These are phyloP conservation scores for Pilatotrama ljubarskyi DNA, from an alignment of 768 basidiomycete species.

Conservation along the genomic window DNA sequence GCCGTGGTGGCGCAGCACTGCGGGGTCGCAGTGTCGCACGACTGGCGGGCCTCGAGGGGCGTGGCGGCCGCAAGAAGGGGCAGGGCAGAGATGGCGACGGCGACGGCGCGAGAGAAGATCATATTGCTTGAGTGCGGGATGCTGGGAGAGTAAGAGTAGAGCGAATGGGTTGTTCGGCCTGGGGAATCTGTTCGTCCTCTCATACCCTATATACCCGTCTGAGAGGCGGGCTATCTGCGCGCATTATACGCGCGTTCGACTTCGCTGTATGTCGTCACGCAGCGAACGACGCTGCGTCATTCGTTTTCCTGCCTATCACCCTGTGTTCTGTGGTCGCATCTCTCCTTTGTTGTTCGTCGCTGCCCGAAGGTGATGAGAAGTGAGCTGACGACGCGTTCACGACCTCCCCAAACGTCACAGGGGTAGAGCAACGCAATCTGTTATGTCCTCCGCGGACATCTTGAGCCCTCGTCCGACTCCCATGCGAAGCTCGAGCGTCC, in stretches of 20 bases:
- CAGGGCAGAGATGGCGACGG: neutral
- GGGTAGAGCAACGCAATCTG: neutral
- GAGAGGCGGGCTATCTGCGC: no score
- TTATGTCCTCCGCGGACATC: no score
- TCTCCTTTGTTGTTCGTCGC: neutral
- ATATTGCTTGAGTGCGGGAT: neutral
- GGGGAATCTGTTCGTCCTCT: neutral
- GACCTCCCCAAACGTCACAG: constrained; percentile 12
- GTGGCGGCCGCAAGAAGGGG: constrained; percentile 14
- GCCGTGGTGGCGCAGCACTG: neutral
- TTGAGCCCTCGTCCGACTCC: no score
- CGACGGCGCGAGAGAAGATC: neutral
- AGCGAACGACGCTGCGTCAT: no score
- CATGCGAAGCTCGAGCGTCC: no score
- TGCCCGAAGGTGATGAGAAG: neutral
- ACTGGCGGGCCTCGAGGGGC: constrained; percentile 2
- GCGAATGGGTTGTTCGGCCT: constrained; percentile 2
- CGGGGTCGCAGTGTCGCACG: neutral
- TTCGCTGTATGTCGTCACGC: no score
- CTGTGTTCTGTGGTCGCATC: no score
- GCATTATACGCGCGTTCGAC: no score
- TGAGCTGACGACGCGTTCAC: neutral
- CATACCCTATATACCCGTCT: neutral
- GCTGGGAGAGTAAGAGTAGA: neutral
- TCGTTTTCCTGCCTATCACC: no score